These are phyloP conservation scores for Phycomyces blakesleeanus DNA, from an alignment of 192 early-diverging fungal species.

Conservation along the genomic window DNA sequence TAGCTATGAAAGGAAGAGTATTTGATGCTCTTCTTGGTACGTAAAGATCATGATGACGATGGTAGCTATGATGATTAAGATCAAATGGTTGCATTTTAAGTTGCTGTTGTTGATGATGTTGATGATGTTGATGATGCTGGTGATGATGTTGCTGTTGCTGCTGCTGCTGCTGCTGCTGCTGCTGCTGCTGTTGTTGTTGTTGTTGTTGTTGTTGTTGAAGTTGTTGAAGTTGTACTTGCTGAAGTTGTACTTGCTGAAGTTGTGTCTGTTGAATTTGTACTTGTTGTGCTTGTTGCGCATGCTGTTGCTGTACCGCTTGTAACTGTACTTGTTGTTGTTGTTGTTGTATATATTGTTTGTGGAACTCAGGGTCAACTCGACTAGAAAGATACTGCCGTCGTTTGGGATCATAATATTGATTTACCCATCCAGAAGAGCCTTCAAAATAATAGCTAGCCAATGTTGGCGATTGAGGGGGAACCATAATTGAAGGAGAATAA, in stretches of 20 bases:
- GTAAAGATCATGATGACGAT: too few relatives aligned
- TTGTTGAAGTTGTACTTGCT: slow-evolving; percentile 11
- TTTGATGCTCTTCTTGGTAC: too few relatives aligned
- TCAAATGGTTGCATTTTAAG: neutral
- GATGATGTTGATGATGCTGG: neutral
- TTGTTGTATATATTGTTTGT: slow-evolving; percentile 4
- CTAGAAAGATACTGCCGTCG: slow-evolving; percentile 20
- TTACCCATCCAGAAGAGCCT: slow-evolving; percentile 40
- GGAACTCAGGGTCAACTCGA: slow-evolving; percentile 20
- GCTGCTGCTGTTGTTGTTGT: slow-evolving; percentile 5
- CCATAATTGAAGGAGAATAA: slow-evolving; percentile 46
- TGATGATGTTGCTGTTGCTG: neutral
- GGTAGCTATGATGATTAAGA: neutral
- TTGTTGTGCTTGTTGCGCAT: neutral
- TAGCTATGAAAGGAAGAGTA: too few relatives aligned
- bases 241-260: slow-evolving; percentile 2
- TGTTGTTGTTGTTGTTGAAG: slow-evolving; percentile 5
- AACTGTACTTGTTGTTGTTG: slow-evolving; percentile 5
- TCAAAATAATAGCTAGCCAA: slow-evolving; percentile 47
- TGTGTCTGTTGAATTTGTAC: slow-evolving; percentile 1
- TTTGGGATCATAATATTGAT: slow-evolving; percentile 28
- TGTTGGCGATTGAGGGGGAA: slow-evolving; percentile 52
- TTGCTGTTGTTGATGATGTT: neutral
- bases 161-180: slow-evolving; percentile 16
- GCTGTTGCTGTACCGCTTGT: neutral